These are phyloP conservation scores for Lentinula boryana DNA, from an alignment of 768 basidiomycete genomes.

Conservation along the genomic window DNA sequence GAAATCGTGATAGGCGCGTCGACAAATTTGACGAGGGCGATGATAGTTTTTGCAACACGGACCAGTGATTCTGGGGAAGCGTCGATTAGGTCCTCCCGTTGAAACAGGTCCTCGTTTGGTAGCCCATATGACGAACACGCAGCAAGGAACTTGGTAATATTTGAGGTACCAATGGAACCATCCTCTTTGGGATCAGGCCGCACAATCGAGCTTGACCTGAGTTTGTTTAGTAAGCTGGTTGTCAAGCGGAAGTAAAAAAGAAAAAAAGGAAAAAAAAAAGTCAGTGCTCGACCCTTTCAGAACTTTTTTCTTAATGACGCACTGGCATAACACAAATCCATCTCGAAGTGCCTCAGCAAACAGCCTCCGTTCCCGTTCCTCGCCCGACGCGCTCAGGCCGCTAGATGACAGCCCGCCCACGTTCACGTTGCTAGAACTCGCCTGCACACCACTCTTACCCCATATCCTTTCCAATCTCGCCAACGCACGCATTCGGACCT, in stretches of 20 bases:
- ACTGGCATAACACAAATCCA: constrained; percentile 89
- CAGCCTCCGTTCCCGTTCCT: constrained; percentile 67
- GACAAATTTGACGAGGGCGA: constrained; percentile 58
- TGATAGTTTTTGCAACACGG: constrained; percentile 70
- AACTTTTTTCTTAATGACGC: constrained; percentile 27
- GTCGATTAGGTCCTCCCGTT: constrained; percentile 62
- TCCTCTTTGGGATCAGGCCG: constrained; percentile 64
- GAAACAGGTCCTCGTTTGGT: constrained; percentile 57
- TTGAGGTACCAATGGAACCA: constrained; percentile 58
- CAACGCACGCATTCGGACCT: constrained; percentile 54
- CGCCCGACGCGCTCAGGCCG: constrained; percentile 46
- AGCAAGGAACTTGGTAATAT: constrained; percentile 74
- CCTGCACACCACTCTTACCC: constrained; percentile 53
- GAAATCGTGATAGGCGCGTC: constrained; percentile 38
- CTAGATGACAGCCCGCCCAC: constrained; percentile 23
- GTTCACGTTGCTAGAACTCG: constrained; percentile 35
- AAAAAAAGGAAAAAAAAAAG: constrained; percentile 10
- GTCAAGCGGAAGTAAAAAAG: constrained; percentile 10
- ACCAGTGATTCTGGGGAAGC: constrained; percentile 54
- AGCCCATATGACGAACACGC: constrained; percentile 67
- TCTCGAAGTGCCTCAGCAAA: constrained; percentile 78
- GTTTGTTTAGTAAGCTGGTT: constrained; percentile 74
- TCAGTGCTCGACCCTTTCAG: background rate
- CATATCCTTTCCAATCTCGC: constrained; percentile 70
- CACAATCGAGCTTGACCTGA: constrained; percentile 53